Base-by-base conservation (phyloP, 2,329 filamentous ascomycete species). In the Epichloe brachyelytri region DNA sequence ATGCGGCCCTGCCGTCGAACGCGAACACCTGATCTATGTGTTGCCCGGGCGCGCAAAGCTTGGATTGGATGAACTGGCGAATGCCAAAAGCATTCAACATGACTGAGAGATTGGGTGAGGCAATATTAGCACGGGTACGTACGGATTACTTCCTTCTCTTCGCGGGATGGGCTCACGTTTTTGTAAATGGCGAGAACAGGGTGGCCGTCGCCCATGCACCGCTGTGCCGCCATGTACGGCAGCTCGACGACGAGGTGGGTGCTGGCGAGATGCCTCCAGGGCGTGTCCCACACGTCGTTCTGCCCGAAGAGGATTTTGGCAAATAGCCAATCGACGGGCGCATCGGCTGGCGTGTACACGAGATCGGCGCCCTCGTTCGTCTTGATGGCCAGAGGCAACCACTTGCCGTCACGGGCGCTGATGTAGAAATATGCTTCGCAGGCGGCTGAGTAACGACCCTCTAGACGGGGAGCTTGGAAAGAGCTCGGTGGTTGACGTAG, bases 241-340 rank as follows among this genome's bases (percentile, higher is more conserved):
- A 68, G 66, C 54, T 77, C 71, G 3, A 64, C 58, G 11, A 72
- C 66, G 15, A 63, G 66, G 54, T 76, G 73, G 0, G 68, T 69
- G n/a, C 60, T 60, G 2, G 67, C 66, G 1, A 76, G 60, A 54
- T 76, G 72, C 51, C 67, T 64, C 60, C 66, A 69, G 49, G 73
- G 69, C 0, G 63, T 62, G 52, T 70, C 65, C 60, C 69, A 75
- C 37, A 75, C 63, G 54, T 76, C 71, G 48, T 76, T 74, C 26
- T 63, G 59, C 47, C 74, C 74, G 57, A 72, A 73, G 56, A 72
- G 65, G 43, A 75, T 69, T 61, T 77, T 76, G 5, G 73, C 74
- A 4, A 77, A 58, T 5, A 74, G 58, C 74, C 73, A 77, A 58
- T 77, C 73, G n/a, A 67, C 65, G 3, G 58, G 22, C 0, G 54